A percentile compares a stretch with the other conserved stretches of the same genome.
phyloP scores from a whole-genome alignment of 352 stramenopile species.

The Blastocystis sp. region DNA sequence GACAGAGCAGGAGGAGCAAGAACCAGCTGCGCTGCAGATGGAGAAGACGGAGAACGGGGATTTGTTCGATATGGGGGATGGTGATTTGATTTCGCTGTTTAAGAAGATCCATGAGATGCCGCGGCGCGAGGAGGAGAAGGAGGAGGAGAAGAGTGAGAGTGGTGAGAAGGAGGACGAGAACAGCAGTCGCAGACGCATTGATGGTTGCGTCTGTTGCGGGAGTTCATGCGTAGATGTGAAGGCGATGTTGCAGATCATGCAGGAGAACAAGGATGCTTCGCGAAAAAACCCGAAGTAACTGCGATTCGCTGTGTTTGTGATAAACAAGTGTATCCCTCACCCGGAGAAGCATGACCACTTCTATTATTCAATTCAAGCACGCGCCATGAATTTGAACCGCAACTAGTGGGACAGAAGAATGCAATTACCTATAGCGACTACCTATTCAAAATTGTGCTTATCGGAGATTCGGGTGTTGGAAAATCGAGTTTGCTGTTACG shows the following conservation, averaged over 20 bases:
- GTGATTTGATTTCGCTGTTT: neutral
- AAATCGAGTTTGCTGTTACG: conserved; percentile 68
- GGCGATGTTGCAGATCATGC: conserved; percentile 47
- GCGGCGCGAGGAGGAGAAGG: neutral
- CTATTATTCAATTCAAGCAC: neutral
- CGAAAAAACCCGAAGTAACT: conserved; percentile 15
- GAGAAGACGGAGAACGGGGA: neutral
- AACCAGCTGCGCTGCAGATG: neutral
- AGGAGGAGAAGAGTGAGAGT: neutral
- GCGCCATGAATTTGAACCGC: conserved; percentile 15
- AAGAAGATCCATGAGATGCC: conserved; percentile 23
- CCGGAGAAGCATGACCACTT: neutral
- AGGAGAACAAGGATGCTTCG: neutral
- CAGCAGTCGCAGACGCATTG: conserved; percentile 4
- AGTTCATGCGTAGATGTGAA: conserved; percentile 7
- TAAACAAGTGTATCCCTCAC: conserved; percentile 17
- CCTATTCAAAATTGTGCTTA: conserved; percentile 68
- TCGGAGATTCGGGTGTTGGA: conserved; percentile 66
- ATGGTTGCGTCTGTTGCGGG: neutral
- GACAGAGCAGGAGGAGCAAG: neutral
- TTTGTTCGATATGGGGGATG: neutral
- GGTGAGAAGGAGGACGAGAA: neutral
- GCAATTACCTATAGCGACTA: conserved; percentile 21
- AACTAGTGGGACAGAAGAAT: conserved; percentile 5
- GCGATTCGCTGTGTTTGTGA: conserved; percentile 24